Evolutionary conservation across 2,329 filamentous ascomycete genomes (phyloP).

Genomic region (Lecanicillium sp.): DNA sequence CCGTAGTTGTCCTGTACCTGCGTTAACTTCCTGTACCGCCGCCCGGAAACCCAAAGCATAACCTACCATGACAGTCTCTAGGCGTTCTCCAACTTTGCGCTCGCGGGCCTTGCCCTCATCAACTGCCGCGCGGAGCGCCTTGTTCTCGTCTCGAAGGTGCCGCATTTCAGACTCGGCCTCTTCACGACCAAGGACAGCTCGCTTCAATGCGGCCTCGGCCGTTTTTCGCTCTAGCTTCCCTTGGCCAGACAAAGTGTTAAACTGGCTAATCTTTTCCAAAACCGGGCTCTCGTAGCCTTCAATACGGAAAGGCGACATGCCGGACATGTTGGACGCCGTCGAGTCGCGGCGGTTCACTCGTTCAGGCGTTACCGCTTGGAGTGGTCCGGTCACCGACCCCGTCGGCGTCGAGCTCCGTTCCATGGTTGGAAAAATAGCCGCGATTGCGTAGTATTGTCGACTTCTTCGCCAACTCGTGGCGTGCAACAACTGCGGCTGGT

Average conservation of each 20-base stretch:
- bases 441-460: too few relatives aligned
- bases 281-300: constrained; percentile 52
- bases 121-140: constrained; percentile 45
- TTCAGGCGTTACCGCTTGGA: constrained; percentile 56
- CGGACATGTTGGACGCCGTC: constrained; percentile 27
- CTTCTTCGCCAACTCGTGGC: too few relatives aligned
- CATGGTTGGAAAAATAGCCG: constrained; percentile 22
- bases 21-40: constrained; percentile 7
- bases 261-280: constrained; percentile 62
- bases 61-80: constrained; percentile 63
- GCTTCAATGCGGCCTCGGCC: constrained; percentile 57
- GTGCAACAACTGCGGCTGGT: background rate
- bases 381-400: constrained; percentile 45
- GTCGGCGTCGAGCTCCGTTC: constrained; percentile 39
- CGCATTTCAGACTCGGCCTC: constrained; percentile 64
- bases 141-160: constrained; percentile 53
- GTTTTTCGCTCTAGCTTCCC: constrained; percentile 56
- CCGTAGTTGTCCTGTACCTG: constrained; percentile 56
- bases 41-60: background rate
- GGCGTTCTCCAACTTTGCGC: constrained; percentile 55
- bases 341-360: constrained; percentile 46
- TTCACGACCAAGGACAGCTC: constrained; percentile 61
- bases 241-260: constrained; percentile 58
- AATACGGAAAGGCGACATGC: constrained; percentile 27
- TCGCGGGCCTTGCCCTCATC: constrained; percentile 62